phyloP scores from a whole-genome alignment of 345 rosid genomes.

The Linum usitatissimum region DNA sequence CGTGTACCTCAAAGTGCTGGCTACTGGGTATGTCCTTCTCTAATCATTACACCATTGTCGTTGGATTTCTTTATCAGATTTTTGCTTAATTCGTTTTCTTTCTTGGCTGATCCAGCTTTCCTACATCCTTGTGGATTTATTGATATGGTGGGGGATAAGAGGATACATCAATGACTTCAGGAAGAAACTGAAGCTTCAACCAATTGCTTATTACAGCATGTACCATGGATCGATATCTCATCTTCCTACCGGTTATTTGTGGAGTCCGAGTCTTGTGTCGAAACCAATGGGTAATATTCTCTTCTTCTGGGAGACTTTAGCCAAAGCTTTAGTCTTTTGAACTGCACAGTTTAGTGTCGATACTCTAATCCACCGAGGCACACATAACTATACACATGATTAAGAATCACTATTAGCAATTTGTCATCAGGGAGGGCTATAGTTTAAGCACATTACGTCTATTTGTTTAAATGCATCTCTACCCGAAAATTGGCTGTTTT shows the following conservation, averaged over 20 bases:
- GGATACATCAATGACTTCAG: conserved; percentile 88
- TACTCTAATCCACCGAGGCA: too few species aligned
- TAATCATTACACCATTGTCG: neutral
- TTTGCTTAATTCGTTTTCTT: conserved; percentile 13
- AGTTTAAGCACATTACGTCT: too few species aligned
- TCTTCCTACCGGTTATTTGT: conserved; percentile 93
- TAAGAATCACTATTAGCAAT: too few species aligned
- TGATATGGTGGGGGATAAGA: conserved; percentile 97
- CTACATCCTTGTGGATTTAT: conserved; percentile 82
- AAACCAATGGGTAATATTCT: conserved; percentile 68
- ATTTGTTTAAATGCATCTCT: too few species aligned
- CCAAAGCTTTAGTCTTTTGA: too few species aligned
- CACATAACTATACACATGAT: too few species aligned
- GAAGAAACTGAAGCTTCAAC: conserved; percentile 73
- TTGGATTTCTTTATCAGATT: neutral
- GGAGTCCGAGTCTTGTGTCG: conserved; percentile 96
- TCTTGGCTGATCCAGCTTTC: conserved; percentile 49
- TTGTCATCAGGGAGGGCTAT: too few species aligned
- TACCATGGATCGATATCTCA: conserved; percentile 93
- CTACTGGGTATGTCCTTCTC: conserved; percentile 60
- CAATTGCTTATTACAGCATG: conserved; percentile 90
- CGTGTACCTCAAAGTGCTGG: conserved; percentile 95
- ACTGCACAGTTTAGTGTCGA: too few species aligned
- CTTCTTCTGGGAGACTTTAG: neutral
- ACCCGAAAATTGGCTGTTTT: neutral